Evolutionary conservation across 805 yeast genomes (phyloP), one percentile per base, ranked within the genome.

Genomic region (Tetrapisispora pingtungensis): DNA sequence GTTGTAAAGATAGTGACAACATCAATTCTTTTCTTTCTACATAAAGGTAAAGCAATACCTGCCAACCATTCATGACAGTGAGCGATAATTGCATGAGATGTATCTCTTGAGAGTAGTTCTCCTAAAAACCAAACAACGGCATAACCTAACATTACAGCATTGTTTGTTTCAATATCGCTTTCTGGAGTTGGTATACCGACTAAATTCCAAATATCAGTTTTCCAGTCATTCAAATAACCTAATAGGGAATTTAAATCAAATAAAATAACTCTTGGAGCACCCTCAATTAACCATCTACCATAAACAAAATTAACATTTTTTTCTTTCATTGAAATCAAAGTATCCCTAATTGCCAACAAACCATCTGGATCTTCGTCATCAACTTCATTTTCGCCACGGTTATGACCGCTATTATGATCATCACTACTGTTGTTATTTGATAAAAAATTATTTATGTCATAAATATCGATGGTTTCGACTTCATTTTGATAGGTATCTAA

Each of bases 61-160:
- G 98, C 97, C 46, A 90, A 74, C 98, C 98, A 90, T 69, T 90
- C 98, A 69, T 90, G 98, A 64, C 84, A 89, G 61, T 90, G 98
- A 45, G 93, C 81, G 49, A 90, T 81, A 42, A 93, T 88, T 0
- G 97, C 97, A 55, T 90, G 79, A 43, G 82, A 82, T 20, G 79
- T 75, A 63, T 93, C 95, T 56, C 80, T 78, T 59, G 72, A 78
- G n/a, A 85, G 86, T 61, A 86, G 74, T 65, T 93, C 97, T 15
- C 98, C 98, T 45, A 93, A 69, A 62, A 90, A 89, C 98, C 98
- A 90, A 3, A 97, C 95, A 22, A 88, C 95, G 41, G 87, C 68
- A 66, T 90, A 90, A 27, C 98, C 98, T 53, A 90, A 71, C 49
- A 90, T 70, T 51, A 93, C 85, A 27, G 97, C 96, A 51, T 90